phyloP scores from a whole-genome alignment of 2,329 filamentous ascomycete species.

The Neophaeococcomyces aloes region DNA sequence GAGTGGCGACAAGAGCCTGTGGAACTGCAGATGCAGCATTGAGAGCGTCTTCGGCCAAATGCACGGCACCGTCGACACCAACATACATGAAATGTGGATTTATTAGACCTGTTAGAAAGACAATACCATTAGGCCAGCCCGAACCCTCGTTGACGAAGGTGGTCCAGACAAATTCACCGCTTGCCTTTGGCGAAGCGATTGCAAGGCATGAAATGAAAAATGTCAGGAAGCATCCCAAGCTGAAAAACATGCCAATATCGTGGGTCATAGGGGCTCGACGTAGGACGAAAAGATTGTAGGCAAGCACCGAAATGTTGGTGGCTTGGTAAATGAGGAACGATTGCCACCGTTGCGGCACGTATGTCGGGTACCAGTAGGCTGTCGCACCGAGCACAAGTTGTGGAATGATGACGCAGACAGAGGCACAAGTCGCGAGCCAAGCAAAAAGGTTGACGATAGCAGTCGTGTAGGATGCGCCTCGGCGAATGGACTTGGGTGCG shows the following conservation, averaged over 20 bases:
- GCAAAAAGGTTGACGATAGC: slow-evolving; percentile 22
- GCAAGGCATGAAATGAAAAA: slow-evolving; percentile 26
- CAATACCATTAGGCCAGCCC: slow-evolving; percentile 22
- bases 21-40: slow-evolving; percentile 26
- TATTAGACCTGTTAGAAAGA: slow-evolving; percentile 32
- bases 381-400: slow-evolving; percentile 19
- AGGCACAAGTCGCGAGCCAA: slow-evolving; percentile 22
- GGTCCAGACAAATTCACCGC: slow-evolving; percentile 16
- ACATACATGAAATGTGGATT: slow-evolving; percentile 31
- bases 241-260: slow-evolving; percentile 16
- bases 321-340: slow-evolving; percentile 20
- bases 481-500: slow-evolving; percentile 15
- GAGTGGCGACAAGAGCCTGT: slow-evolving; percentile 26
- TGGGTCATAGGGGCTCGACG: slow-evolving; percentile 13
- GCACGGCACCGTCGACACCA: slow-evolving; percentile 29
- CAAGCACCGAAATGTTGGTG: slow-evolving; percentile 13
- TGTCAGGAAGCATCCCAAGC: slow-evolving; percentile 24
- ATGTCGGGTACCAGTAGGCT: slow-evolving; percentile 15
- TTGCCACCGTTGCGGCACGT: slow-evolving; percentile 18
- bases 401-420: slow-evolving; percentile 21
- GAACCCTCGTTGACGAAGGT: slow-evolving; percentile 16
- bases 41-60: slow-evolving; percentile 31
- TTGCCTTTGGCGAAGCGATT: slow-evolving; percentile 13
- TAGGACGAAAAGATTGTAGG: slow-evolving; percentile 20
- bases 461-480: slow-evolving; percentile 16